A percentile compares a stretch with the other conserved stretches of the same genome.
These are phyloP conservation scores for Verticillium tricorpus DNA, from an alignment of 2,329 filamentous ascomycete species.

Conservation along the genomic window DNA sequence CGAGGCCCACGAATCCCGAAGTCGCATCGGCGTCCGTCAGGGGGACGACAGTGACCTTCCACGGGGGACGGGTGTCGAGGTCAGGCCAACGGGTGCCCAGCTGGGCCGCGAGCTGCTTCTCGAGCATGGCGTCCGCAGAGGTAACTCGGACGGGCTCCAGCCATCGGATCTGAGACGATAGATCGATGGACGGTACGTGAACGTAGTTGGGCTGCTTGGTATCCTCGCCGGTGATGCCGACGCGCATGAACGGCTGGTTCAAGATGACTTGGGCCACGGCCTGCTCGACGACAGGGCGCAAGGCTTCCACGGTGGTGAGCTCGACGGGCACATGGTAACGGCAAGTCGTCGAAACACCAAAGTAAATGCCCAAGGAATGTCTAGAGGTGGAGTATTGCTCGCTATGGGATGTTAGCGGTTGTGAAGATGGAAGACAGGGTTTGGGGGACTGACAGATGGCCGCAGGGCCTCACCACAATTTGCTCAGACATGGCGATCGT, in stretches of 20 bases:
- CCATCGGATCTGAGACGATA: conserved; percentile 38
- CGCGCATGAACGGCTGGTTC: conserved; percentile 41
- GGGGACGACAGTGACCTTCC: conserved; percentile 37
- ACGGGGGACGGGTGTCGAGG: conserved; percentile 35
- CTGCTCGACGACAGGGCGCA: conserved; percentile 21
- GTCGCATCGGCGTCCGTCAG: conserved; percentile 7
- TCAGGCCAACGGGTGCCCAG: conserved; percentile 28
- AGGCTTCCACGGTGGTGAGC: background rate
- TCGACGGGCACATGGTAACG: conserved; percentile 29
- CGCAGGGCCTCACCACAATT: conserved; percentile 6
- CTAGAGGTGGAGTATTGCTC: conserved; percentile 41
- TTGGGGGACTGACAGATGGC: conserved; percentile 3
- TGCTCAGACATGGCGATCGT: background rate
- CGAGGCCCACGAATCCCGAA: conserved; percentile 19
- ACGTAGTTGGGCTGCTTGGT: conserved; percentile 39
- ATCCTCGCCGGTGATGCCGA: conserved; percentile 42
- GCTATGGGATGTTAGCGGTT: conserved; percentile 21
- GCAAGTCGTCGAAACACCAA: conserved; percentile 39
- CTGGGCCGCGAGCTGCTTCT: conserved; percentile 27
- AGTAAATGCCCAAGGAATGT: conserved; percentile 42
- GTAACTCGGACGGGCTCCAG: conserved; percentile 15
- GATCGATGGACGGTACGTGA: conserved; percentile 34
- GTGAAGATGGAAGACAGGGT: background rate
- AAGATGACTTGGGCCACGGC: conserved; percentile 36
- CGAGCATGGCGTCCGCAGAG: conserved; percentile 13